These are phyloP conservation scores for Boechera retrofracta DNA, from an alignment of 345 rosid species.

Conservation along the genomic window DNA sequence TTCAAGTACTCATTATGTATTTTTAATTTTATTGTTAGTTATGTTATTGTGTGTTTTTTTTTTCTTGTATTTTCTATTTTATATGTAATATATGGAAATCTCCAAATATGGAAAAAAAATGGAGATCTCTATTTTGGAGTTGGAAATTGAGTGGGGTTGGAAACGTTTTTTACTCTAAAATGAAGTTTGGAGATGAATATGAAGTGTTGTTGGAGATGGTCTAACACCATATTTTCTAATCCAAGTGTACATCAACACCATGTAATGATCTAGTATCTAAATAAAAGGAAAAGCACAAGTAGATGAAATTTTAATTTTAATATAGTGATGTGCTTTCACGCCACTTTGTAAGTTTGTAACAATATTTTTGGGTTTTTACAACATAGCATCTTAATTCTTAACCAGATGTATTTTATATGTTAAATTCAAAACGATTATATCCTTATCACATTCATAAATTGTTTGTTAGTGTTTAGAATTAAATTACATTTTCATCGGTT, in stretches of 20 bases:
- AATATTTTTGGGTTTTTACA: neutral
- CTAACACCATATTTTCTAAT: neutral
- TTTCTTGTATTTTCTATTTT: too few relatives aligned
- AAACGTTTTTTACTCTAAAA: too few relatives aligned
- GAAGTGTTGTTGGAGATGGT: too few relatives aligned
- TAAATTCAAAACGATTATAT: neutral
- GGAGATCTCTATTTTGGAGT: too few relatives aligned
- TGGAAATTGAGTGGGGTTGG: too few relatives aligned
- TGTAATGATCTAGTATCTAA: neutral
- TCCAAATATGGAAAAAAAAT: too few relatives aligned
- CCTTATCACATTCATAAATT: neutral
- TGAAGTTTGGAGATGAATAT: too few relatives aligned
- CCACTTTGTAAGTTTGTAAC: neutral
- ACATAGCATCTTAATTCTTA: neutral
- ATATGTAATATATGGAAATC: too few relatives aligned
- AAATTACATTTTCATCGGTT: neutral
- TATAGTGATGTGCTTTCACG: neutral
- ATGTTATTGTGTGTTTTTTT: too few relatives aligned
- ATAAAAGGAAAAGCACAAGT: neutral
- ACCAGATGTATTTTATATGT: neutral
- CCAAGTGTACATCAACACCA: conserved; percentile 17
- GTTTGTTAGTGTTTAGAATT: neutral
- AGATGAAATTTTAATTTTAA: neutral
- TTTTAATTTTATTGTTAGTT: too few relatives aligned
- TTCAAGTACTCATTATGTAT: too few relatives aligned